A percentile compares a stretch with the other conserved stretches of the same genome.
Evolutionary conservation across 805 yeast species (phyloP).

Genomic region (Lachancea lanzarotensis): DNA sequence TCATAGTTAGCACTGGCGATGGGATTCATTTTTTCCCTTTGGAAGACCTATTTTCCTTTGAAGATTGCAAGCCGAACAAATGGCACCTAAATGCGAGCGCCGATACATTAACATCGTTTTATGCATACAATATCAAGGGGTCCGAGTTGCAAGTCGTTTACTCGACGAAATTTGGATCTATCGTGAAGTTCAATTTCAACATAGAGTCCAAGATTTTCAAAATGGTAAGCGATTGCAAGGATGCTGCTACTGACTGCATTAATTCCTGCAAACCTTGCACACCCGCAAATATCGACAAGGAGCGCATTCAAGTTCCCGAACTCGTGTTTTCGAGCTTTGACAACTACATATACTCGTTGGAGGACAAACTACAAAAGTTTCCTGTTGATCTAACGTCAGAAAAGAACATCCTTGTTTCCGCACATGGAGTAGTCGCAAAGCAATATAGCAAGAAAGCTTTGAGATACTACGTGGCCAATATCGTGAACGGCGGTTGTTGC

Average conservation of each 20-base stretch:
- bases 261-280: slow-evolving; percentile 3
- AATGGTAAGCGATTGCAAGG: slow-evolving; percentile 2
- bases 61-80: neutral
- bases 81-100: slow-evolving; percentile 10
- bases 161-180: slow-evolving; percentile 15
- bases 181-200: slow-evolving; percentile 13
- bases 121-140: slow-evolving; percentile 12
- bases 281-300: neutral
- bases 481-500: slow-evolving; percentile 19
- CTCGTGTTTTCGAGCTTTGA: slow-evolving; percentile 9
- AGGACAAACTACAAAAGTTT: neutral
- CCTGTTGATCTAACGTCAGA: slow-evolving; percentile 1
- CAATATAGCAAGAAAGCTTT: slow-evolving; percentile 11
- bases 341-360: slow-evolving; percentile 5
- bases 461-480: slow-evolving; percentile 10
- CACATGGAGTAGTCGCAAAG: slow-evolving; percentile 11
- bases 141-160: slow-evolving; percentile 11
- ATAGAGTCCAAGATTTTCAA: slow-evolving; percentile 5
- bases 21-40: slow-evolving; percentile 15
- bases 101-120: slow-evolving; percentile 11
- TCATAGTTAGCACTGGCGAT: slow-evolving; percentile 14
- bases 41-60: slow-evolving; percentile 8
- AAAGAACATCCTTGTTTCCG: slow-evolving; percentile 3
- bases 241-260: slow-evolving; percentile 8
- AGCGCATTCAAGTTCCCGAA: slow-evolving; percentile 4